Conservation (phyloP, 805 yeast species). For the Lipomyces chichibuensis region DNA sequence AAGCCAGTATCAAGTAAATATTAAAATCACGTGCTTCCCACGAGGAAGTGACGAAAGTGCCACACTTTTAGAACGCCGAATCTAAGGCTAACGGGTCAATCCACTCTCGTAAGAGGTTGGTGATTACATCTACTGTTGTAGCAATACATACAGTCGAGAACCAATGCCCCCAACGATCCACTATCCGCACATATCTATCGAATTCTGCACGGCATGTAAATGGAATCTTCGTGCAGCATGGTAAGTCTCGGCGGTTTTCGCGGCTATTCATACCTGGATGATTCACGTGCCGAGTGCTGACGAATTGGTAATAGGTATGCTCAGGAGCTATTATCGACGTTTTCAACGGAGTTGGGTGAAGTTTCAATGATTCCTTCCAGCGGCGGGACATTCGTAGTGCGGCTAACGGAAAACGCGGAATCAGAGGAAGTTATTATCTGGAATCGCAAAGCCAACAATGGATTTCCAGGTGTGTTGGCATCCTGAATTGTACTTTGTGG, state of each 20-base stretch:
- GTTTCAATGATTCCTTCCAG: slow-evolving; percentile 54
- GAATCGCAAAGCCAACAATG: slow-evolving; percentile 66
- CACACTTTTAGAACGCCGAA: too few relatives aligned
- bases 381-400: slow-evolving; percentile 65
- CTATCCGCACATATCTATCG: slow-evolving; percentile 67
- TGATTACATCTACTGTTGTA: too few relatives aligned
- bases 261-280: neutral
- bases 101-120: too few relatives aligned
- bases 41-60: too few relatives aligned
- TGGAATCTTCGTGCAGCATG: slow-evolving; percentile 89
- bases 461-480: slow-evolving; percentile 61
- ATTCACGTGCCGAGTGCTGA: neutral
- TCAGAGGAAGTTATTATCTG: slow-evolving; percentile 50
- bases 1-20: neutral
- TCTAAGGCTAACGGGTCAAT: too few relatives aligned
- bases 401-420: slow-evolving; percentile 48
- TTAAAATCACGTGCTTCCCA: neutral
- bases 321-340: slow-evolving; percentile 84
- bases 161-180: slow-evolving; percentile 11
- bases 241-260: slow-evolving; percentile 52
- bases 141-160: neutral
- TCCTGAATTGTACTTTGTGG: neutral
- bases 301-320: slow-evolving; percentile 26
- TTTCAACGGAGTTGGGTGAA: slow-evolving; percentile 60
- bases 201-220: slow-evolving; percentile 80